These are phyloP conservation scores for Camellia lanceoleosa DNA, from an alignment of 148 eudicot species.

Conservation along the genomic window DNA sequence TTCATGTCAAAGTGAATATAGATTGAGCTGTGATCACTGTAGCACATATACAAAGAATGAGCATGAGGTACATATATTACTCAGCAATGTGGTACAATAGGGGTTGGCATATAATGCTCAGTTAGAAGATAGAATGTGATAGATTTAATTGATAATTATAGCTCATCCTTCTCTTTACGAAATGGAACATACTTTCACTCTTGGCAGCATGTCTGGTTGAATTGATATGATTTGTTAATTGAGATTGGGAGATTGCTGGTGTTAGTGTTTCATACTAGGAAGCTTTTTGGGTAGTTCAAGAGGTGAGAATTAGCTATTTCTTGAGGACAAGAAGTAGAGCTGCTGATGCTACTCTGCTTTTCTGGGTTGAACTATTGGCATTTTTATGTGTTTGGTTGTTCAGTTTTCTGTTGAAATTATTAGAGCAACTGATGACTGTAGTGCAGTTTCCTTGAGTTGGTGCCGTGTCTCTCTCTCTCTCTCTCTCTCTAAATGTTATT, in stretches of 20 bases:
- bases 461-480: neutral
- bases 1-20: constrained; percentile 2
- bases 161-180: neutral
- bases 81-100: neutral
- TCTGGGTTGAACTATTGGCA: constrained; percentile 5
- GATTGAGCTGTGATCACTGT: neutral
- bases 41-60: neutral
- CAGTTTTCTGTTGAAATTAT: neutral
- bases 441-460: neutral
- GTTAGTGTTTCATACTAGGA: neutral
- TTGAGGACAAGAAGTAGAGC: neutral
- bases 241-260: neutral
- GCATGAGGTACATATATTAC: neutral
- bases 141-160: neutral
- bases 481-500: neutral
- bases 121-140: neutral
- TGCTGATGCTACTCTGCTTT: neutral
- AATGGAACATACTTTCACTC: neutral
- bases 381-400: neutral
- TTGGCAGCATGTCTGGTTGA: neutral
- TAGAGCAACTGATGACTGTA: neutral
- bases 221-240: neutral
- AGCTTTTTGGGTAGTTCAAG: neutral
- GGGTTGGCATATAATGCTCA: neutral
- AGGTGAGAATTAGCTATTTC: neutral